phyloP scores from a whole-genome alignment of 306 rosid genomes.

The Abrus pulchellus region DNA sequence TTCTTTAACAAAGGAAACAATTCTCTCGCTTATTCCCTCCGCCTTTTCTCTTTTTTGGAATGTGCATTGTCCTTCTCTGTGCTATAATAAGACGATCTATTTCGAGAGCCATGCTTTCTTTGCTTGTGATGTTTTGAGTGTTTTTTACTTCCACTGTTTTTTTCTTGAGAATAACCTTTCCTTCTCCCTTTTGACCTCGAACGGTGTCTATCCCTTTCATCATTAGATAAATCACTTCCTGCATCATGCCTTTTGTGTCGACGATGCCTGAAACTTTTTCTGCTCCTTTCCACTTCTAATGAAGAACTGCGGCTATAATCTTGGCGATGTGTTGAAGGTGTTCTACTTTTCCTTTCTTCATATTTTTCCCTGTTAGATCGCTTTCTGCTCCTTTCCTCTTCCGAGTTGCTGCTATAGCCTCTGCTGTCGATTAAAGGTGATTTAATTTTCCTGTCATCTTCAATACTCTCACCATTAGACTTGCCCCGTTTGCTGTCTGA shows the following conservation, averaged over 20 bases:
- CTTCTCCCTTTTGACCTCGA: constrained; percentile 69
- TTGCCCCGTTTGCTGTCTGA: constrained; percentile 51
- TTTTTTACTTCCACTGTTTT: constrained; percentile 64
- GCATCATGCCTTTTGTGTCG: constrained; percentile 61
- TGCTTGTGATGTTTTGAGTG: constrained; percentile 72
- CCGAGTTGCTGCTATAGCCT: constrained; percentile 61
- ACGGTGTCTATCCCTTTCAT: constrained; percentile 54
- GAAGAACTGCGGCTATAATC: constrained; percentile 59
- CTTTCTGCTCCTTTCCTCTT: constrained; percentile 76
- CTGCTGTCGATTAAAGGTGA: constrained; percentile 43
- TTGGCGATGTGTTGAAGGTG: constrained; percentile 44
- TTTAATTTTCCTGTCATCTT: constrained; percentile 58
- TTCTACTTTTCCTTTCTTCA: constrained; percentile 56
- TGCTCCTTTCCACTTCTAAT: constrained; percentile 74
- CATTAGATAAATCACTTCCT: constrained; percentile 69
- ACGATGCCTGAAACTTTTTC: constrained; percentile 67
- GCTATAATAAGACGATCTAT: constrained; percentile 56
- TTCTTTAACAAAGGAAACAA: not conserved
- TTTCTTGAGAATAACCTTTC: constrained; percentile 75
- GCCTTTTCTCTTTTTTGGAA: constrained; percentile 63
- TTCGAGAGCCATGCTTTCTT: constrained; percentile 67
- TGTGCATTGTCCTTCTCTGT: constrained; percentile 57
- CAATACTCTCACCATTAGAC: constrained; percentile 46
- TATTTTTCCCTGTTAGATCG: constrained; percentile 46
- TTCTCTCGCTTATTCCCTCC: constrained; percentile 59